phyloP scores from a whole-genome alignment of 73 alveolate species.

The Paramecium caudatum region DNA sequence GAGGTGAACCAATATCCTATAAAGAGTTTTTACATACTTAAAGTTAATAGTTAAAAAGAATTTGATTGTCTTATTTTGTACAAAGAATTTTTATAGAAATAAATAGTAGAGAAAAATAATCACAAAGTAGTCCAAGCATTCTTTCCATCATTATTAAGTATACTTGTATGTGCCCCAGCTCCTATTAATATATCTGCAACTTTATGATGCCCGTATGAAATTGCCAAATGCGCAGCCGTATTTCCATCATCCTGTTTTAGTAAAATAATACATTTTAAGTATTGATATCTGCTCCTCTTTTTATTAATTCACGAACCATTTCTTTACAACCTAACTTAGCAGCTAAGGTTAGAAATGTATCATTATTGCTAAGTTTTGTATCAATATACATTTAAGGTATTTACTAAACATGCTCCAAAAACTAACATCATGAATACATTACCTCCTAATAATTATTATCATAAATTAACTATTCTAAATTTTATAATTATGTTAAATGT shows the following conservation, averaged over 20 bases:
- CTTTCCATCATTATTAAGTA: slow-evolving; percentile 43
- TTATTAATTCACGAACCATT: slow-evolving; percentile 50
- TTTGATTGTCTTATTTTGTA: background rate
- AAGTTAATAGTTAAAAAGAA: slow-evolving; percentile 51
- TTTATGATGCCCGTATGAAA: slow-evolving; percentile 68
- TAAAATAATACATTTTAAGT: slow-evolving; percentile 60
- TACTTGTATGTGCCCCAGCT: slow-evolving; percentile 53
- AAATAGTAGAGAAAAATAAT: slow-evolving; percentile 36
- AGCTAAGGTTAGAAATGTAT: slow-evolving; percentile 60
- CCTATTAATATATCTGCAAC: slow-evolving; percentile 71
- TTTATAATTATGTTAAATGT: background rate
- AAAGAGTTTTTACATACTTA: slow-evolving; percentile 54
- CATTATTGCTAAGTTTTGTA: background rate
- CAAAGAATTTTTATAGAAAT: too few species aligned
- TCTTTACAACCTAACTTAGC: slow-evolving; percentile 66
- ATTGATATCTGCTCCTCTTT: slow-evolving; percentile 65
- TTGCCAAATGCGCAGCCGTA: slow-evolving; percentile 77
- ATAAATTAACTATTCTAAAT: background rate
- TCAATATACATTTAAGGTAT: slow-evolving; percentile 45
- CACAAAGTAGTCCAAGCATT: slow-evolving; percentile 60
- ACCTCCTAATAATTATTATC: slow-evolving; percentile 59
- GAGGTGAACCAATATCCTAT: slow-evolving; percentile 29
- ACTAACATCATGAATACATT: background rate
- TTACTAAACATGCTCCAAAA: background rate
- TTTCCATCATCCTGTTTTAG: slow-evolving; percentile 73